These are phyloP conservation scores for Aspergillus panamensis DNA, from an alignment of 495 filamentous ascomycete genomes.

Conservation along the genomic window DNA sequence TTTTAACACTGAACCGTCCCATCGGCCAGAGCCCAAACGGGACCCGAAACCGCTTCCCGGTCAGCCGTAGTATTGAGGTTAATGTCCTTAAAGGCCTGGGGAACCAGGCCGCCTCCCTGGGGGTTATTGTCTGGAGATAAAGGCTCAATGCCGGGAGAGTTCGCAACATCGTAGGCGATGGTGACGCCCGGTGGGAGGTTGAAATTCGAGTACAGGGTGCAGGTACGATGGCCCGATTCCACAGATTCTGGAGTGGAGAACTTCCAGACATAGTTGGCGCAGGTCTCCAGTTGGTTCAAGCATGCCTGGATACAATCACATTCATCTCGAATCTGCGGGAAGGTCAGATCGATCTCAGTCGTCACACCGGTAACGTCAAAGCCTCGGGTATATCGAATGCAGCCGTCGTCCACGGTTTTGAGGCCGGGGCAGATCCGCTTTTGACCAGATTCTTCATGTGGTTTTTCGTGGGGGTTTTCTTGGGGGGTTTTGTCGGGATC, in stretches of 20 bases:
- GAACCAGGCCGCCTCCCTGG: neutral
- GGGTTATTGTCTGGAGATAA: neutral
- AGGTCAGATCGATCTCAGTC: neutral
- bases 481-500: too few species aligned
- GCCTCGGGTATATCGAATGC: conserved; percentile 3
- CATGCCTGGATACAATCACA: conserved; percentile 7
- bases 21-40: conserved; percentile 5
- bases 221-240: conserved; percentile 3
- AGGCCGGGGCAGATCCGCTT: conserved; percentile 1
- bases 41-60: conserved; percentile 1
- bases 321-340: neutral
- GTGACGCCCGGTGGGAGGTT: neutral
- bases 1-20: neutral
- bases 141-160: neutral
- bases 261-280: conserved; percentile 7
- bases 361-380: conserved; percentile 7
- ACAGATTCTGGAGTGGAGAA: conserved; percentile 3
- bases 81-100: conserved; percentile 6
- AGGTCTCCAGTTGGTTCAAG: neutral
- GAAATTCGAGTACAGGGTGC: conserved; percentile 8
- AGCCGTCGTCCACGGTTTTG: neutral
- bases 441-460: neutral
- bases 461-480: too few species aligned
- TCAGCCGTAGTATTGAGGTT: conserved; percentile 1
- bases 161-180: neutral